Base-by-base conservation (phyloP, 106 monocot species). In the Dioscorea zingiberensis region DNA sequence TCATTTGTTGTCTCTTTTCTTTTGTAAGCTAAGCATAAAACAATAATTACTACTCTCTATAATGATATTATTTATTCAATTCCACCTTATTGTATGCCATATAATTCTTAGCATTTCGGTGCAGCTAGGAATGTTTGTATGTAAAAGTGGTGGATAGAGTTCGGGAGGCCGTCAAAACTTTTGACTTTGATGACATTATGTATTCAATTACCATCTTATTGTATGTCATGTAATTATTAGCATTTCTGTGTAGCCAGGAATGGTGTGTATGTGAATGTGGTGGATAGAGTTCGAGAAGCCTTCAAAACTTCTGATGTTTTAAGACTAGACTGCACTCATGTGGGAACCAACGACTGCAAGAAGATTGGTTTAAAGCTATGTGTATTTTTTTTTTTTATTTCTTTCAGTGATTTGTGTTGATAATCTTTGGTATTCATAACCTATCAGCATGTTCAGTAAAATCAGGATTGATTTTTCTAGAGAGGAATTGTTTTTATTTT, bases 361-460 rank as follows among this genome's bases (percentile, higher is more conserved):
- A 94, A 86, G 69, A 94, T 94, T 66, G 93, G 89, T 27, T 85
- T 94, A 48, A 89, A 94, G 66, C 77, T 94, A 61, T 78, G 83
- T 81, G 93, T 94, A 84, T 59, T 77, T 45, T 19, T 18, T 51
- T 19, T 47, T 47, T 47, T 47, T 13, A 8, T 47, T 7, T 47
- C 13, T 7, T 47, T 13, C 46, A 54, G n/a, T n/a, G n/a, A n/a
- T n/a, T n/a, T n/a, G n/a, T n/a, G n/a, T n/a, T n/a, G n/a, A n/a
- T n/a, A n/a, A n/a, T n/a, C n/a, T n/a, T n/a, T n/a, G n/a, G n/a
- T n/a, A n/a, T n/a, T n/a, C n/a, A n/a, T n/a, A n/a, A n/a, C n/a
- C n/a, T n/a, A n/a, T n/a, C n/a, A n/a, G n/a, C n/a, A n/a, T n/a
- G n/a, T n/a, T n/a, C n/a, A n/a, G n/a, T n/a, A n/a, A n/a, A n/a